phyloP scores from a whole-genome alignment of 169 alveolate species.

The Babesia divergens region DNA sequence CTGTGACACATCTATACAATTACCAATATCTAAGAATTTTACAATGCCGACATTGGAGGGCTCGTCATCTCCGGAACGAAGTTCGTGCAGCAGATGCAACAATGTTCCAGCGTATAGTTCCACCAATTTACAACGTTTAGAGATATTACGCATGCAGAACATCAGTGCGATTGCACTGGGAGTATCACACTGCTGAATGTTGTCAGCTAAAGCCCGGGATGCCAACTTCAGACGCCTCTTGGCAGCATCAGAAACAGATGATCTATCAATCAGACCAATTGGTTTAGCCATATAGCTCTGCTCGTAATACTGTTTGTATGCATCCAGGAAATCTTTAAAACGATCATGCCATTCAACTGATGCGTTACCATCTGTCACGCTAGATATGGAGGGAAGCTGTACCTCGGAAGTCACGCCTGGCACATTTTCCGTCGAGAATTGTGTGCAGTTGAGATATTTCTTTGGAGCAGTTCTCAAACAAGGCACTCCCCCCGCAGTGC shows the following conservation, averaged over 20 bases:
- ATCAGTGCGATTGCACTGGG: not conserved
- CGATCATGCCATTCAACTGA: too few species aligned
- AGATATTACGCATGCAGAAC: not conserved
- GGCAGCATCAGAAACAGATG: not conserved
- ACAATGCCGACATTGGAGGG: not conserved
- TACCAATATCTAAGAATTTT: too few species aligned
- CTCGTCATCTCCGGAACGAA: not conserved
- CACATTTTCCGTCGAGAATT: too few species aligned
- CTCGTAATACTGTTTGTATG: not conserved
- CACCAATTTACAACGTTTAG: conserved; percentile 2
- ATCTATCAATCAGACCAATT: too few species aligned
- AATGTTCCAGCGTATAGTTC: not conserved
- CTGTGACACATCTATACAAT: not conserved
- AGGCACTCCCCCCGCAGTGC: too few species aligned
- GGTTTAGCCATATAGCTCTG: too few species aligned
- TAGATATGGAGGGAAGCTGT: too few species aligned
- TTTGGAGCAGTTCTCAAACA: too few species aligned
- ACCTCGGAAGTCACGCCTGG: too few species aligned
- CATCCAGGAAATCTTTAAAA: not conserved
- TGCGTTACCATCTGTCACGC: too few species aligned
- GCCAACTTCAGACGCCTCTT: conserved; percentile 22
- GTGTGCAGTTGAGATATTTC: too few species aligned
- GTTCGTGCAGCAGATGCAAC: not conserved
- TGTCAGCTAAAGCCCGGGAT: not conserved
- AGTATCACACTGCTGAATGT: conserved; percentile 17